These are phyloP conservation scores for Cymodocea nodosa DNA, from an alignment of 116 monocot species.

Conservation along the genomic window DNA sequence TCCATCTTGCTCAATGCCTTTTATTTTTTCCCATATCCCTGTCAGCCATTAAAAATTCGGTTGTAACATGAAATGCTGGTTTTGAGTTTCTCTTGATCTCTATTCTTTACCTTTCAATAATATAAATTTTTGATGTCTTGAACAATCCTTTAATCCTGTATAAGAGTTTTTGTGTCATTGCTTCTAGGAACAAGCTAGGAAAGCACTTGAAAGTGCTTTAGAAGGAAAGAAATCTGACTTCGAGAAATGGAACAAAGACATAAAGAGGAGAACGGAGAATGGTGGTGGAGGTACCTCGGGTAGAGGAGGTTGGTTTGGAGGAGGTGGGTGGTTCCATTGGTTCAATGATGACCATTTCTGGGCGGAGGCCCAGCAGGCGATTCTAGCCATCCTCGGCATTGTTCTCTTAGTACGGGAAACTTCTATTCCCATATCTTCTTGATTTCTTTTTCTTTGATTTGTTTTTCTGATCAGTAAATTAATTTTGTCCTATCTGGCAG, in stretches of 20 bases:
- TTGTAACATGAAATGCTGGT: neutral
- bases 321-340: conserved; percentile 69
- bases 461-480: neutral
- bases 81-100: neutral
- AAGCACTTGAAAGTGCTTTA: conserved; percentile 67
- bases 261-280: conserved; percentile 48
- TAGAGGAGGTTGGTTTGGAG: conserved; percentile 74
- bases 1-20: too few species aligned
- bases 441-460: neutral
- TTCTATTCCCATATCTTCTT: neutral
- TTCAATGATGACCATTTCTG: conserved; percentile 67
- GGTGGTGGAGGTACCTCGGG: conserved; percentile 44
- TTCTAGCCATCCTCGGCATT: conserved; percentile 53
- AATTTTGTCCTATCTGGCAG: conserved; percentile 21
- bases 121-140: neutral
- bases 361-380: conserved; percentile 61
- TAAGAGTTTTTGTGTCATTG: too few species aligned
- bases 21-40: neutral
- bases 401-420: conserved; percentile 33
- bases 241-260: conserved; percentile 89
- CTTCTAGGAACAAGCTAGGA: conserved; percentile 70
- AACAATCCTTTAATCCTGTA: too few species aligned
- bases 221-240: conserved; percentile 65
- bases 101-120: neutral
- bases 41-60: neutral